These are phyloP conservation scores for Pigoraptor vietnamica DNA, from an alignment of 78 protist species.

Conservation along the genomic window DNA sequence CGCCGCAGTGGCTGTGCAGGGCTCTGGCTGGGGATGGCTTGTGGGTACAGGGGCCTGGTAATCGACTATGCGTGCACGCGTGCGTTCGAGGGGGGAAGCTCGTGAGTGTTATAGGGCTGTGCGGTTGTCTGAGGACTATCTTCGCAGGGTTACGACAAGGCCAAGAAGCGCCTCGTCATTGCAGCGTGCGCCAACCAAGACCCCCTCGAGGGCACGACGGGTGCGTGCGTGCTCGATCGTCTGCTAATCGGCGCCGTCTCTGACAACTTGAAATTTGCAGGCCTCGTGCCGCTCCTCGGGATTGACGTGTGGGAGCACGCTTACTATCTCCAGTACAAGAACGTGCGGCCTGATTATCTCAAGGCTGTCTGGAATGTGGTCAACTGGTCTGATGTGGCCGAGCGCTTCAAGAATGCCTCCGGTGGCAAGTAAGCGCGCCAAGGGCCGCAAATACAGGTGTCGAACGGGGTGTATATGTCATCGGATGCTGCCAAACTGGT, in stretches of 20 bases:
- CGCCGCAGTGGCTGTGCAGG: constrained; percentile 79
- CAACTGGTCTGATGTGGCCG: constrained; percentile 80
- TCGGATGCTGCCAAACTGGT: not conserved
- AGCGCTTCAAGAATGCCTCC: constrained; percentile 57
- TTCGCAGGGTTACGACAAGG: constrained; percentile 52
- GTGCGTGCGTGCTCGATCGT: not conserved
- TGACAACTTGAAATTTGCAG: not conserved
- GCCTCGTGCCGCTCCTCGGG: constrained; percentile 68
- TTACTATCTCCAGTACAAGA: constrained; percentile 81
- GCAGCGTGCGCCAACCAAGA: constrained; percentile 68
- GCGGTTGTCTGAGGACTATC: constrained; percentile 48
- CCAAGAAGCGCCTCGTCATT: constrained; percentile 32
- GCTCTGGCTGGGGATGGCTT: constrained; percentile 82
- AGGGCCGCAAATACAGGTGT: too few relatives aligned
- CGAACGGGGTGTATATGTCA: too few relatives aligned
- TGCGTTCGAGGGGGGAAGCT: too few relatives aligned
- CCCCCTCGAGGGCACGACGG: constrained; percentile 56
- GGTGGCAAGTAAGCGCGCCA: not conserved
- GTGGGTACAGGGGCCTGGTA: not conserved
- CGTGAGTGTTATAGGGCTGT: too few relatives aligned
- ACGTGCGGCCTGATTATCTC: constrained; percentile 77
- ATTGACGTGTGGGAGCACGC: constrained; percentile 89
- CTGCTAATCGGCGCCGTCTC: not conserved
- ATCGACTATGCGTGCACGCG: too few relatives aligned
- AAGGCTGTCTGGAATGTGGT: constrained; percentile 80